Conservation (phyloP, 768 basidiomycete species). For the Gautieria morchelliformis region DNA sequence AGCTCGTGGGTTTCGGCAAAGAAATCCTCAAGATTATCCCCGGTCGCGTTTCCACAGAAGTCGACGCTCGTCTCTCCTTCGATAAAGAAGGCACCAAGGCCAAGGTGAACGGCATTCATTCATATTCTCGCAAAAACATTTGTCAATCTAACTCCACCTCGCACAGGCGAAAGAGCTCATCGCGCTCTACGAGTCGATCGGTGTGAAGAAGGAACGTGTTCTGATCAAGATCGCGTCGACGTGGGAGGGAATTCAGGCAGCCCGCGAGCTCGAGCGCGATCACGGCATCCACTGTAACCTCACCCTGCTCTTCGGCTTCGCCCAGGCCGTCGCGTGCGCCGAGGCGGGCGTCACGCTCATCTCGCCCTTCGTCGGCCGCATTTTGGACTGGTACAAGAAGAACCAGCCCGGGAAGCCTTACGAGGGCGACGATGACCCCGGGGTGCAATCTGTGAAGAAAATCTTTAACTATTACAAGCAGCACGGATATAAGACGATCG, state of each 20-base stretch:
- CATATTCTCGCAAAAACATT: constrained; percentile 3
- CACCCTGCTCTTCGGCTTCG: constrained; percentile 97
- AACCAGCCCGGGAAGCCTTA: constrained; percentile 69
- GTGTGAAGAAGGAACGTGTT: constrained; percentile 87
- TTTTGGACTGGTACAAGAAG: constrained; percentile 99
- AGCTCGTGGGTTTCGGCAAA: constrained; percentile 97
- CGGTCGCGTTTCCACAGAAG: constrained; percentile 97
- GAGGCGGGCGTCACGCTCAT: constrained; percentile 98
- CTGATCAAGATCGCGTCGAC: constrained; percentile 99
- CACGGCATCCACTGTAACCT: constrained; percentile 98
- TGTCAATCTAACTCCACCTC: background rate
- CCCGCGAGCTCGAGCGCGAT: constrained; percentile 87
- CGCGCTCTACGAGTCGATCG: constrained; percentile 87
- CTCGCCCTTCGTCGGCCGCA: constrained; percentile 98
- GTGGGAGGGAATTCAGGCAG: constrained; percentile 99
- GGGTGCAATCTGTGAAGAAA: constrained; percentile 89
- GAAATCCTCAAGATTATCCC: constrained; percentile 94
- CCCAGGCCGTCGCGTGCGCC: constrained; percentile 96
- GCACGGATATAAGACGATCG: constrained; percentile 94
- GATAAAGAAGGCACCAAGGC: constrained; percentile 88
- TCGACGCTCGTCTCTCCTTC: constrained; percentile 95
- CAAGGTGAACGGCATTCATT: constrained; percentile 36
- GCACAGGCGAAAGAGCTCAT: constrained; percentile 55
- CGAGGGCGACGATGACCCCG: constrained; percentile 88
- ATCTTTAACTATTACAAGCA: constrained; percentile 99